phyloP scores from a whole-genome alignment of 2,329 filamentous ascomycete species.

The Juglanconis juglandina region DNA sequence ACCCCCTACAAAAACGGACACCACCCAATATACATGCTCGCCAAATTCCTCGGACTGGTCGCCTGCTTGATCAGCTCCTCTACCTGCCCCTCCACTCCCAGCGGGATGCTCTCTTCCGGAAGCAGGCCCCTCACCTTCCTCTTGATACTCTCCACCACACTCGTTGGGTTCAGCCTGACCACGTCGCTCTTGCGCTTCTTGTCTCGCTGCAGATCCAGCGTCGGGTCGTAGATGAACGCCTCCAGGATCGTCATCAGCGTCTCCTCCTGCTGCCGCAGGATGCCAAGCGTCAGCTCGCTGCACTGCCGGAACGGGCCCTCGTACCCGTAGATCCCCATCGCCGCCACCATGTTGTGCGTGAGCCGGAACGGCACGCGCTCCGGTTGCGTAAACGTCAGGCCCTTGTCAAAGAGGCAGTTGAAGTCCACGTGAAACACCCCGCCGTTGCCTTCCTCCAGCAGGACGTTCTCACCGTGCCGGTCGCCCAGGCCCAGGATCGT shows the following conservation, averaged over 20 bases:
- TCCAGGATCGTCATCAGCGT: conserved; percentile 96
- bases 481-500: conserved; percentile 92
- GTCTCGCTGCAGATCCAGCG: conserved; percentile 79
- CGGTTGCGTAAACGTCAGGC: conserved; percentile 88
- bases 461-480: conserved; percentile 93
- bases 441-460: conserved; percentile 89
- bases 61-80: conserved; percentile 89
- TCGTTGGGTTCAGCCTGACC: conserved; percentile 56
- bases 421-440: conserved; percentile 98
- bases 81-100: conserved; percentile 96
- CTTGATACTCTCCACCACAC: conserved; percentile 84
- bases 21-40: conserved; percentile 98
- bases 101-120: conserved; percentile 81
- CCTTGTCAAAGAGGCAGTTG: conserved; percentile 99
- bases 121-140: conserved; percentile 82
- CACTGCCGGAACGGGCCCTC: conserved; percentile 91
- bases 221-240: conserved; percentile 95
- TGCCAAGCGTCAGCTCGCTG: conserved; percentile 79
- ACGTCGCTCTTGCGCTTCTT: conserved; percentile 54
- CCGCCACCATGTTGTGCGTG: conserved; percentile 97
- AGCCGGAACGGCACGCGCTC: conserved; percentile 94
- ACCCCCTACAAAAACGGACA: conserved; percentile 51
- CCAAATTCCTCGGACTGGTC: conserved; percentile 72
- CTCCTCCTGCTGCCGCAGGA: conserved; percentile 88
- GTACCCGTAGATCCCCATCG: conserved; percentile 91